phyloP scores from a whole-genome alignment of 768 basidiomycete genomes.

The Rhodocollybia butyracea region DNA sequence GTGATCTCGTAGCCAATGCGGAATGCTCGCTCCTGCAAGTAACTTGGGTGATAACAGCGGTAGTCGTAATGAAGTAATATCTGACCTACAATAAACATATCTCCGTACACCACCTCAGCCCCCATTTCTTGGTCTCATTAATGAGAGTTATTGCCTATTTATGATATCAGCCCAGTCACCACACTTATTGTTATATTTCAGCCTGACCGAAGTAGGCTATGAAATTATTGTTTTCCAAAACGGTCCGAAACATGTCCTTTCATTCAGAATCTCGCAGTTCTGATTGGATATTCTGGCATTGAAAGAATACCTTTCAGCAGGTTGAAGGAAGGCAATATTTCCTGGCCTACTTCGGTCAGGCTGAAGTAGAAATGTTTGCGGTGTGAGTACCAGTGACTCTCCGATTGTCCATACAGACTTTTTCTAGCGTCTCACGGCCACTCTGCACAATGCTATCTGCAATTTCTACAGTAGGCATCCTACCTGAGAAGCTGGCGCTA shows the following conservation, averaged over 20 bases:
- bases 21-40: conserved; percentile 92
- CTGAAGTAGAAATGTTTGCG: no score
- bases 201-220: no score
- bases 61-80: neutral
- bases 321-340: no score
- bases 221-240: no score
- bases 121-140: conserved; percentile 78
- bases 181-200: no score
- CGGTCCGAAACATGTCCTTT: no score
- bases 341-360: no score
- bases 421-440: conserved; percentile 92
- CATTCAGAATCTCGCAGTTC: no score
- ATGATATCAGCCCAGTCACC: neutral
- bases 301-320: no score
- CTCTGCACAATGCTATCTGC: conserved; percentile 98
- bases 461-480: conserved; percentile 98
- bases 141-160: conserved; percentile 86
- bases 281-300: no score
- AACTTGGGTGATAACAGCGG: conserved; percentile 27
- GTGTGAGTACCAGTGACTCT: neutral
- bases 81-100: conserved; percentile 80
- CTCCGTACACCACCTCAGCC: conserved; percentile 91
- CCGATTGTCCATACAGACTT: conserved; percentile 43
- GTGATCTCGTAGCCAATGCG: conserved; percentile 91
- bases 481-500: conserved; percentile 87